A percentile compares a stretch with the other conserved stretches of the same genome.
These are phyloP conservation scores for Scheffersomyces cryptocercus DNA, from an alignment of 1,139 yeast species.

Conservation along the genomic window DNA sequence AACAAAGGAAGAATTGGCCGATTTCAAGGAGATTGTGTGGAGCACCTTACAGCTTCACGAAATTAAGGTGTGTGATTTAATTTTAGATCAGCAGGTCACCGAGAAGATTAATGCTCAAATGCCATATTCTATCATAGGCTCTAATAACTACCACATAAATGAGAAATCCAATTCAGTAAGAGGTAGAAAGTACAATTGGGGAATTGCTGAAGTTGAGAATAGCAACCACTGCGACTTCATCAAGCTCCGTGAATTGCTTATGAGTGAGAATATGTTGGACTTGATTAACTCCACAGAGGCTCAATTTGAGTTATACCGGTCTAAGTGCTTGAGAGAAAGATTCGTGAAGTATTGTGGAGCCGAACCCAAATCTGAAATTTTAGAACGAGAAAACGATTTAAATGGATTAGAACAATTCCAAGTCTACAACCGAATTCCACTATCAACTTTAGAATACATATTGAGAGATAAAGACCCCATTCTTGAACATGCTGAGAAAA, in stretches of 20 bases:
- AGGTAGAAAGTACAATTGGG: conserved; percentile 77
- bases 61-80: conserved; percentile 59
- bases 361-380: conserved; percentile 1
- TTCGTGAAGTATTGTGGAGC: conserved; percentile 27
- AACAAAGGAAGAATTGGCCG: conserved; percentile 38
- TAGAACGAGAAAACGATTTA: conserved; percentile 3
- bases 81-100: conserved; percentile 41
- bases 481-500: conserved; percentile 44
- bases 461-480: conserved; percentile 49
- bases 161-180: conserved; percentile 43
- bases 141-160: conserved; percentile 35
- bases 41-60: conserved; percentile 45
- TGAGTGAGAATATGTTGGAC: conserved; percentile 59
- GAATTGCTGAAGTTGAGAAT: conserved; percentile 69
- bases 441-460: conserved; percentile 37
- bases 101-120: conserved; percentile 31
- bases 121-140: conserved; percentile 66
- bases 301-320: conserved; percentile 57
- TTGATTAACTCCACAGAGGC: conserved; percentile 56
- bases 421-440: conserved; percentile 39
- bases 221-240: conserved; percentile 64
- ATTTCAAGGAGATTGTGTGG: conserved; percentile 48
- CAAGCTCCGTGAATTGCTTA: conserved; percentile 50
- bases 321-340: conserved; percentile 41
- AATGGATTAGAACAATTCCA: conserved; percentile 18